Conservation (phyloP, 352 stramenopile species). For the Phytophthora ohioensis region DNA sequence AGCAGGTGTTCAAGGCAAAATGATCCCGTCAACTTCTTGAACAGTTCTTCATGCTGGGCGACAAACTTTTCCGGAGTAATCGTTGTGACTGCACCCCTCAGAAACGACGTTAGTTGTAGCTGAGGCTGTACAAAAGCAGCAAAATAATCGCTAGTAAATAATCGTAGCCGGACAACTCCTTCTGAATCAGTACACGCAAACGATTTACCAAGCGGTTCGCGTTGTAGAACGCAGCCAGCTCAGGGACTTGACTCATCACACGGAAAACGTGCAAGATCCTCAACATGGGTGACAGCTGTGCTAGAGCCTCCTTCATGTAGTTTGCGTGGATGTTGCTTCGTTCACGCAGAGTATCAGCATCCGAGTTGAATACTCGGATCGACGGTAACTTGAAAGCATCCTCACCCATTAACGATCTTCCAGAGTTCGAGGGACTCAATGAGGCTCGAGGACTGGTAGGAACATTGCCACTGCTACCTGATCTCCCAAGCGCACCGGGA, state of each 20-base stretch:
- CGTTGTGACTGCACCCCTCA: constrained; percentile 70
- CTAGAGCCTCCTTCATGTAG: constrained; percentile 76
- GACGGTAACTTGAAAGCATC: constrained; percentile 63
- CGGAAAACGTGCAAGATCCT: constrained; percentile 79
- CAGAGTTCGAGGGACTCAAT: constrained; percentile 26
- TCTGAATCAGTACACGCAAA: background rate
- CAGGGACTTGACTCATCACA: constrained; percentile 76
- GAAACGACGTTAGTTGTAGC: constrained; percentile 77
- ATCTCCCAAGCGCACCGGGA: constrained; percentile 16
- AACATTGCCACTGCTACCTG: constrained; percentile 26
- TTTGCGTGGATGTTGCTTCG: constrained; percentile 70
- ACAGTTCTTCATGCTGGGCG: constrained; percentile 78
- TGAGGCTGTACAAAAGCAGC: constrained; percentile 54
- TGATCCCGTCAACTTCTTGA: constrained; percentile 76
- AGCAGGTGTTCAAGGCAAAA: constrained; percentile 83
- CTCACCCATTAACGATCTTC: constrained; percentile 36
- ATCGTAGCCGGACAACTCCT: background rate
- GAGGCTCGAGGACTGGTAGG: constrained; percentile 36
- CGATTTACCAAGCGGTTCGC: constrained; percentile 70
- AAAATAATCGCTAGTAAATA: constrained; percentile 4
- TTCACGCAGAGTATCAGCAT: constrained; percentile 64
- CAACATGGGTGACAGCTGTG: constrained; percentile 74
- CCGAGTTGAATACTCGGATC: constrained; percentile 77
- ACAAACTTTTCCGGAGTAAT: constrained; percentile 84
- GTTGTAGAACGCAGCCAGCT: constrained; percentile 82